A percentile compares a stretch with the other conserved stretches of the same genome.
phyloP scores from a whole-genome alignment of 495 filamentous ascomycete species.

The Trichoderma virens region DNA sequence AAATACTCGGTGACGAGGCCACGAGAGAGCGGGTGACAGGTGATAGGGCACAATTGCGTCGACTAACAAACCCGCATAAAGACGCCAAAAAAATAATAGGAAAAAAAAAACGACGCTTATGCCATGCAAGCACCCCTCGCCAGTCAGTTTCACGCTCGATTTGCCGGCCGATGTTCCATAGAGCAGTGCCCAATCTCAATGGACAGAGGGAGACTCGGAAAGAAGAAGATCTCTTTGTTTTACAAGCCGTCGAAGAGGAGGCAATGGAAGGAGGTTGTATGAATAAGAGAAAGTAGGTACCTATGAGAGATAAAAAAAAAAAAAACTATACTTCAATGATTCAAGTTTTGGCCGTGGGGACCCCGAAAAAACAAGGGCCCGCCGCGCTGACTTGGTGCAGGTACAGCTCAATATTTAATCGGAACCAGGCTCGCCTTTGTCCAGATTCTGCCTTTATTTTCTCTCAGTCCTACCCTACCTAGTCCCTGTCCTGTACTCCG shows the following conservation, averaged over 20 bases:
- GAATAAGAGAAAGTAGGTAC: too few species aligned
- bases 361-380: neutral
- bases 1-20: neutral
- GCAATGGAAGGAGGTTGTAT: neutral
- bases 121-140: conserved; percentile 3
- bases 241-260: neutral
- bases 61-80: neutral
- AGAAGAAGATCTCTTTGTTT: too few species aligned
- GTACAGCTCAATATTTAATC: too few species aligned
- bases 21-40: neutral
- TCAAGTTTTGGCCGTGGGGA: neutral
- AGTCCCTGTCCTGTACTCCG: too few species aligned
- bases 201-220: too few species aligned
- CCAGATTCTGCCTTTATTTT: too few species aligned
- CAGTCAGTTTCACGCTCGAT: neutral
- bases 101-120: neutral
- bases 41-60: neutral
- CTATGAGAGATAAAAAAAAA: too few species aligned
- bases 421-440: too few species aligned
- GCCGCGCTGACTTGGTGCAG: neutral
- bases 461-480: too few species aligned
- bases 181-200: neutral
- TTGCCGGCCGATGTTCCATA: neutral
- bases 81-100: neutral
- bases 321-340: too few species aligned